Evolutionary conservation across 2,329 filamentous ascomycete genomes (phyloP).

Genomic region (Chaetomium olivaceum): DNA sequence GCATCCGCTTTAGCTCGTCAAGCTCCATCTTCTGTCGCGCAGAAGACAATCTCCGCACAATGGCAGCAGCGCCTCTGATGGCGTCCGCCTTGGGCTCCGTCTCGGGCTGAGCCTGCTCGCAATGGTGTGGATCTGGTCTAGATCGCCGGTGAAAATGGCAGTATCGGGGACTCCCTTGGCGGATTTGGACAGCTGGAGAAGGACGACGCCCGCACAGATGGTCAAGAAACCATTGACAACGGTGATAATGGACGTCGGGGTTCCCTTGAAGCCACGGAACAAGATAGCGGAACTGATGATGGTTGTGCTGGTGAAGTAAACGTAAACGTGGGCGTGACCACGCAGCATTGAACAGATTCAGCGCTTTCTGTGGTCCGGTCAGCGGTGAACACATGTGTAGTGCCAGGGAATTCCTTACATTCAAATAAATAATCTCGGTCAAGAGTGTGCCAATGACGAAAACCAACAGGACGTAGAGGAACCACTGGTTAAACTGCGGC

Average conservation of each 20-base stretch:
- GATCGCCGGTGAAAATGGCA: conserved; percentile 86
- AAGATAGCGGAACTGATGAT: conserved; percentile 92
- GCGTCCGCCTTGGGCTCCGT: conserved; percentile 95
- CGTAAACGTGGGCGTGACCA: conserved; percentile 97
- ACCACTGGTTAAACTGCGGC: conserved; percentile 96
- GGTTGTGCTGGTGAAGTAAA: conserved; percentile 94
- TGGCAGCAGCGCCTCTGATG: conserved; percentile 85
- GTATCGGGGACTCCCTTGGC: conserved; percentile 95
- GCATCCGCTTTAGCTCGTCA: conserved; percentile 74
- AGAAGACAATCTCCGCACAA: conserved; percentile 78
- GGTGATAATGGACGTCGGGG: conserved; percentile 75
- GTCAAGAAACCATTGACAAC: conserved; percentile 91
- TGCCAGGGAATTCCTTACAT: conserved; percentile 63
- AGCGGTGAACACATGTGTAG: not conserved
- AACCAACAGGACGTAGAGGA: conserved; percentile 85
- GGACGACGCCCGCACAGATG: conserved; percentile 88
- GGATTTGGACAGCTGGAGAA: conserved; percentile 95
- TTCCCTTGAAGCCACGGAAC: conserved; percentile 92
- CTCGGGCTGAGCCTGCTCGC: conserved; percentile 96
- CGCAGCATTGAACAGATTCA: conserved; percentile 95
- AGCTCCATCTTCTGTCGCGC: conserved; percentile 76
- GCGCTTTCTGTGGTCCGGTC: conserved; percentile 73
- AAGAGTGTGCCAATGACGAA: conserved; percentile 88
- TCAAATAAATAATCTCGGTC: conserved; percentile 93
- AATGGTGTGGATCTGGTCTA: conserved; percentile 93